Base-by-base conservation (phyloP, 2,329 filamentous ascomycete genomes). In the Phyllosticta ampelicida region DNA sequence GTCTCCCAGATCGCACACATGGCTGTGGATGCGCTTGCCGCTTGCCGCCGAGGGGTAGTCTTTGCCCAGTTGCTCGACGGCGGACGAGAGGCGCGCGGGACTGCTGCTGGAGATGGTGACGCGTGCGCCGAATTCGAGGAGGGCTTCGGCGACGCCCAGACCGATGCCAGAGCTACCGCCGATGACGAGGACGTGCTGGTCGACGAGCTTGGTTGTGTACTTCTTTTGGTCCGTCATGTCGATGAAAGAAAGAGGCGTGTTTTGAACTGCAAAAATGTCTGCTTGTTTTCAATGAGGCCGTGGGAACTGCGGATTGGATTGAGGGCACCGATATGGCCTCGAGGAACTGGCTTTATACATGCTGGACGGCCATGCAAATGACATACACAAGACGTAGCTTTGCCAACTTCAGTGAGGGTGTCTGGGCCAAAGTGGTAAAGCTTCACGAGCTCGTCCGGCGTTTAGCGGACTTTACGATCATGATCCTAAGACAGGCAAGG, bases 81-180 rank as follows among this genome's bases (percentile, higher is more conserved):
- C 77, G 0, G 67, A 65, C 29, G 76, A 65, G 44, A 87, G 68
- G 52, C 78, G 78, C 28, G 68, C 56, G 9, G 74, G 67, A 56
- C 77, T 80, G 2, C 83, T 86, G 2, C 80, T 83, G n/a, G 80
- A 79, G 65, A 87, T 78, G 51, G 75, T 78, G 16, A 87, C 79
- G n/a, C 66, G 68, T 48, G 79, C 80, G 30, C 81, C 81, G 59
- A 78, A 72, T 56, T 80, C 78, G 49, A 86, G 66, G 13, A 75
- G 72, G 1, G 77, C 79, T 73, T 85, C 78, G 55, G 84, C 83
- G 10, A 84, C 80, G 57, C 73, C 77, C 62, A 77, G 82, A 29
- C 84, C 85, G 48, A 87, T 83, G 55, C 85, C 85, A 16, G 79
- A 77, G 1, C 81, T 80, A 48, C 83, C 85, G 51, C 85, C 85